Evolutionary conservation across 2,329 filamentous ascomycete species (phyloP).

Genomic region (Dactylonectria estremocensis): DNA sequence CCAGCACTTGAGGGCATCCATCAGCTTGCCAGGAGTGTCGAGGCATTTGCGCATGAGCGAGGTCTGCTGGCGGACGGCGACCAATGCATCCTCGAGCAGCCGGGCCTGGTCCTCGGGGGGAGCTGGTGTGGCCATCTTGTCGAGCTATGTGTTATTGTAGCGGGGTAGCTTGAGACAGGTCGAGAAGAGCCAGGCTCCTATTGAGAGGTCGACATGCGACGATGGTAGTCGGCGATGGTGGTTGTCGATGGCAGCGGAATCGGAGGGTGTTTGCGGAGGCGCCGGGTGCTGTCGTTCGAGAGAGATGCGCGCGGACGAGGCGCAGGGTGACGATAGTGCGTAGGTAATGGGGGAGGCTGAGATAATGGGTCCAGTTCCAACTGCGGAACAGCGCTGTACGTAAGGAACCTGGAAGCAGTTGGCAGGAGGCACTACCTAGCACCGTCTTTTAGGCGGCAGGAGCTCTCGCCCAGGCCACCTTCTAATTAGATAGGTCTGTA

Average conservation of each 20-base stretch:
- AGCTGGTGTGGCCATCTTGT: constrained; percentile 68
- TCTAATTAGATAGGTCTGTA: too few species aligned
- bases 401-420: constrained; percentile 30
- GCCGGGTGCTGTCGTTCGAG: constrained; percentile 40
- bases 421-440: constrained; percentile 9
- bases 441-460: constrained; percentile 39
- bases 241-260: constrained; percentile 33
- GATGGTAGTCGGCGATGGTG: constrained; percentile 32
- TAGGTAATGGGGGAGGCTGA: constrained; percentile 48
- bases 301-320: constrained; percentile 46
- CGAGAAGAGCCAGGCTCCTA: constrained; percentile 41
- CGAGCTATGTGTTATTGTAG: constrained; percentile 37
- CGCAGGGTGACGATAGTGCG: constrained; percentile 46
- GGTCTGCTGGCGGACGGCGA: constrained; percentile 97
- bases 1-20: constrained; percentile 99
- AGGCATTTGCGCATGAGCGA: constrained; percentile 97
- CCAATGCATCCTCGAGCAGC: constrained; percentile 96
- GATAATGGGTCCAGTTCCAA: constrained; percentile 44
- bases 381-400: constrained; percentile 37
- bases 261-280: constrained; percentile 33
- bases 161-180: constrained; percentile 52
- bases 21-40: constrained; percentile 97
- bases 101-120: constrained; percentile 87
- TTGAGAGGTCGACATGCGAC: constrained; percentile 46
- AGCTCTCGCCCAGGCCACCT: constrained; percentile 33